Evolutionary conservation across 1,139 yeast species (phyloP), one percentile per base, ranked within the genome.

Genomic region (Taiozyma onychis): DNA sequence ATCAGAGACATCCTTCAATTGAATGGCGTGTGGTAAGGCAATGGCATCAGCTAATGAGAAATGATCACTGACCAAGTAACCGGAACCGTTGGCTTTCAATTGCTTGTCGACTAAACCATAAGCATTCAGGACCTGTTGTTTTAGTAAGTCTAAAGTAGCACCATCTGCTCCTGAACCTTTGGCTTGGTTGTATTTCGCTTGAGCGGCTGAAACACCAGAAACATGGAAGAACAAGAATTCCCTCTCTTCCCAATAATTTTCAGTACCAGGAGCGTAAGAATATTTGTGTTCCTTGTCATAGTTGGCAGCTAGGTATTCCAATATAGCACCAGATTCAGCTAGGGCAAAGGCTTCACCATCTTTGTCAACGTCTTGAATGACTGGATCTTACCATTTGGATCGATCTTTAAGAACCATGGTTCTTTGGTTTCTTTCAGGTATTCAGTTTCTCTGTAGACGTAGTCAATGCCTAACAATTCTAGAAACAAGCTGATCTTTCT

Each of bases 181-280:
- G 7, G 81, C 62, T 71, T 78, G n/a, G 57, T 69, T 68, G 47
- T 73, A 76, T 56, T 78, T 82, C 14, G 83, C 83, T 56, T 75
- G 80, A 73, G 77, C 77, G 46, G 85, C 85, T 45, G 83, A 82
- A 43, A 78, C 65, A 11, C 81, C 83, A 1, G 82, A 76, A 66
- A 77, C 77, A 63, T 79, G 85, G 69, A 76, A 78, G 52, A 71
- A 68, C 9, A 73, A 53, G 64, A 75, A 65, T 51, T 77, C 81
- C 55, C 75, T 60, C 58, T 73, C 71, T 55, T 69, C 69, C 60
- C 73, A 78, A 58, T 77, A 76, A 43, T 69, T 65, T 26, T 62
- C 62, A 8, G 78, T 65, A 6, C 75, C 77, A 18, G 54, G 56
- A 7, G 66, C 66, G 52, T 69, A 78, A 27, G 77, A 72, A 59